These are phyloP conservation scores for Eleusine indica DNA, from an alignment of 176 grass and related monocot species.

Conservation along the genomic window DNA sequence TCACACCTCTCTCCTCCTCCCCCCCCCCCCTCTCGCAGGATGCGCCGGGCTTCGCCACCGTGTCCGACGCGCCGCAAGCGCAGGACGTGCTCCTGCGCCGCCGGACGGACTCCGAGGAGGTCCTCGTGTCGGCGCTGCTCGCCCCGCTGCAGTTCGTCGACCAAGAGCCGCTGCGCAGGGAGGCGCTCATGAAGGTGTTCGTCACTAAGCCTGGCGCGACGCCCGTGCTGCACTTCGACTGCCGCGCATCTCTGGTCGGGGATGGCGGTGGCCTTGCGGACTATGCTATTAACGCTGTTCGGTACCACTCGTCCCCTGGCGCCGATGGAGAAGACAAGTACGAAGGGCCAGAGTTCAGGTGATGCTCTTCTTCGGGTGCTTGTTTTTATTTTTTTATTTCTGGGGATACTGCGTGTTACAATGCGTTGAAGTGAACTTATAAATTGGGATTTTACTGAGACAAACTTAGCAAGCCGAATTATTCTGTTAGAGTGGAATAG, in stretches of 20 bases:
- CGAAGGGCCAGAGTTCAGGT: slow-evolving; percentile 62
- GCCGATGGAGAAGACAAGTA: slow-evolving; percentile 42
- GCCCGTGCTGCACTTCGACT: slow-evolving; percentile 79
- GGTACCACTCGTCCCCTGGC: slow-evolving; percentile 53
- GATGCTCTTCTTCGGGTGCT: slow-evolving; percentile 8
- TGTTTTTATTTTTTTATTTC: not conserved
- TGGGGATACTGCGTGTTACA: not conserved
- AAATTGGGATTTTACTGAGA: not conserved
- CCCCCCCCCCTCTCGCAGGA: slow-evolving; percentile 32
- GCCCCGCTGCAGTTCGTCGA: slow-evolving; percentile 53
- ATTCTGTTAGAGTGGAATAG: not conserved
- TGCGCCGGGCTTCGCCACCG: slow-evolving; percentile 42
- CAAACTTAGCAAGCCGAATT: not conserved
- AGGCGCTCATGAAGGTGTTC: slow-evolving; percentile 71
- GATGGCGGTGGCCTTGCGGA: slow-evolving; percentile 1
- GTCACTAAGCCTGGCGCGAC: slow-evolving; percentile 48
- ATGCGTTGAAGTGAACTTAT: not conserved
- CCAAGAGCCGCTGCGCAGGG: slow-evolving; percentile 39
- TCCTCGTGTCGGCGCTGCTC: slow-evolving; percentile 73
- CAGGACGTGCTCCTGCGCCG: slow-evolving; percentile 67
- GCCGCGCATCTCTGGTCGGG: slow-evolving; percentile 28
- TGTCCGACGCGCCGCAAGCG: slow-evolving; percentile 42
- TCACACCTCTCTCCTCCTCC: not conserved
- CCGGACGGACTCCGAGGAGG: slow-evolving; percentile 42
- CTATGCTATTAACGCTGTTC: slow-evolving; percentile 39